Conservation (phyloP, 1,284 basidiomycete species). For the Malassezia cuniculi region DNA sequence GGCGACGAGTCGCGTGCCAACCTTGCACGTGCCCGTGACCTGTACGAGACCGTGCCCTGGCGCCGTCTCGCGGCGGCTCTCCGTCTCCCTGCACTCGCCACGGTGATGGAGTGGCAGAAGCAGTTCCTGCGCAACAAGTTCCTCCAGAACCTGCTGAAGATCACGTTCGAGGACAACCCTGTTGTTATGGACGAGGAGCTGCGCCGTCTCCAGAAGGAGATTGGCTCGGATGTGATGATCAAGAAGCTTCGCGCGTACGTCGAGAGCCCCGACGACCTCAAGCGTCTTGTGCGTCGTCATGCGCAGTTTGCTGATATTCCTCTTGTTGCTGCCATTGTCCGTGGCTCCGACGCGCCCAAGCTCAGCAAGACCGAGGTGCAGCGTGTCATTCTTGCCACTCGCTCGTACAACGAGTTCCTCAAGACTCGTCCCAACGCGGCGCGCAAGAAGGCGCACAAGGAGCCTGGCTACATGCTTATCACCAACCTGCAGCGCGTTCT, state of each 20-base stretch:
- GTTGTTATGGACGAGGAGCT: constrained; percentile 34
- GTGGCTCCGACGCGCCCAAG: constrained; percentile 36
- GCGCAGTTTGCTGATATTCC: constrained; percentile 33
- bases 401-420: constrained; percentile 29
- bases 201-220: constrained; percentile 20
- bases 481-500: constrained; percentile 29
- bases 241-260: constrained; percentile 36
- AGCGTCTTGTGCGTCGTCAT: constrained; percentile 37
- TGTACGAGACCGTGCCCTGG: constrained; percentile 35
- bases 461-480: constrained; percentile 31
- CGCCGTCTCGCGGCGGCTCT: constrained; percentile 33
- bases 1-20: constrained; percentile 36
- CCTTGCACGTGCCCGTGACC: constrained; percentile 26
- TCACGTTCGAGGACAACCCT: constrained; percentile 35
- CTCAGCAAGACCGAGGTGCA: constrained; percentile 36
- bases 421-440: constrained; percentile 21
- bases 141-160: constrained; percentile 27
- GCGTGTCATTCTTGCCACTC: constrained; percentile 33
- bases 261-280: constrained; percentile 30
- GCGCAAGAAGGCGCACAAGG: constrained; percentile 28
- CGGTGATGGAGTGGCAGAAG: constrained; percentile 29
- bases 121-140: constrained; percentile 29
- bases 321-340: constrained; percentile 38
- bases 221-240: constrained; percentile 33
- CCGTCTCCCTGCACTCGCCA: constrained; percentile 28